Base-by-base conservation (phyloP, 2,329 filamentous ascomycete species). In the Hypoxylon sp. region DNA sequence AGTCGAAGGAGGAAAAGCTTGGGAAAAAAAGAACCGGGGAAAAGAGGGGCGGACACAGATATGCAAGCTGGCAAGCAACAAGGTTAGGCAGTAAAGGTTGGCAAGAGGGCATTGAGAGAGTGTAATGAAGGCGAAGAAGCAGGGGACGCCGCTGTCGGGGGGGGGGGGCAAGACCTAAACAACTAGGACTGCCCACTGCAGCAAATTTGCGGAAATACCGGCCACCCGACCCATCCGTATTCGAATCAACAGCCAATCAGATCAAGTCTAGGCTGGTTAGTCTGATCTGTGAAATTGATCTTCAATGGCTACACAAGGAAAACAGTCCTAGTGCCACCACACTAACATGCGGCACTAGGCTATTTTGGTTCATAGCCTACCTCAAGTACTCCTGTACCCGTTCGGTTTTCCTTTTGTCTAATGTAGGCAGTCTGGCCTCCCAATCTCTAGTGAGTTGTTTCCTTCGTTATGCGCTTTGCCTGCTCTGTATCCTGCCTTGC, bases 141-240 rank as follows among this genome's bases (percentile, higher is more conserved):
- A 68, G 68, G 68, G 68, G 62, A 23, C 13, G 46, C 56, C 61
- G 59, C 48, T 66, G 62, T 66, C 49, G 68, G 65, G 68, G 68
- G 65, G 68, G 65, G 68, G 68, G 34, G 65, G 65, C 59, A 41
- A 66, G 53, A 60, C 34, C 9, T n/a, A 41, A 41, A 53, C 34
- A 43, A 34, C 49, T 46, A 60, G 34, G 41, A 30, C 25, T 30
- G 25, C 48, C 38, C 49, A 58, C 34, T 46, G 17, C 43, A 64
- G 68, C 68, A 69, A 67, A 67, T 62, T 69, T 71, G 68, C 66
- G 68, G 68, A 71, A 71, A 71, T 71, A 71, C 60, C 68, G 68
- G 68, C 68, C 68, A 71, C 66, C 57, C 66, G 63, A 71, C 68
- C 68, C 68, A 71, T 68, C 68, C 66, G 63, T 69, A 71, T 65